Evolutionary conservation across 2,329 filamentous ascomycete genomes (phyloP).

Genomic region (Ophiostoma himal-ulmi): DNA sequence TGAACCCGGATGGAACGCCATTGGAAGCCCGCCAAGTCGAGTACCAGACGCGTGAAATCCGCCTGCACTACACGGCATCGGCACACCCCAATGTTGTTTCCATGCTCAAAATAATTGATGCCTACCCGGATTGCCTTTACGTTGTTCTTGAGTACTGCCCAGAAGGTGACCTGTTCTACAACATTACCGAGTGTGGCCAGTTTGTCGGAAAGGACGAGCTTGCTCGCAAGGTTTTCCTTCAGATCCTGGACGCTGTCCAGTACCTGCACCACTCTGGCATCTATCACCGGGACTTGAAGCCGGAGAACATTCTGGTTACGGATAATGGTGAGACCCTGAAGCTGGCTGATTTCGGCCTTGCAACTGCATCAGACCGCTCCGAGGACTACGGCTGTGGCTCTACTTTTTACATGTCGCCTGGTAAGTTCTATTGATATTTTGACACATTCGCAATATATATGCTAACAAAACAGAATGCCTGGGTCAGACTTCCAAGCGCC

Average conservation of each 20-base stretch:
- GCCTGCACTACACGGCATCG: conserved; percentile 82
- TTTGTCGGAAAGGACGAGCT: conserved; percentile 90
- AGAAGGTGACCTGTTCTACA: conserved; percentile 93
- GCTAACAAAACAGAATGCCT: conserved; percentile 66
- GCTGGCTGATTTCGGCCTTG: conserved; percentile 94
- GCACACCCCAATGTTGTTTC: conserved; percentile 90
- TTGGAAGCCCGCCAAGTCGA: conserved; percentile 79
- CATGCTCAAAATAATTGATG: conserved; percentile 88
- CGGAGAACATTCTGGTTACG: conserved; percentile 93
- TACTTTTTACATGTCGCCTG: conserved; percentile 99
- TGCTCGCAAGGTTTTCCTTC: conserved; percentile 81
- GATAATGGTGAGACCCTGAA: conserved; percentile 86
- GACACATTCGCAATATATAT: neutral
- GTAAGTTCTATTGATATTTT: conserved; percentile 1
- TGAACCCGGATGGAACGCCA: conserved; percentile 61
- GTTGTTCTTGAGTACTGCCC: conserved; percentile 96
- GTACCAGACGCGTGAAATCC: conserved; percentile 91
- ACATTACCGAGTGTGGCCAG: conserved; percentile 90
- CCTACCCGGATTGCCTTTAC: conserved; percentile 85
- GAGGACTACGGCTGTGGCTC: conserved; percentile 97
- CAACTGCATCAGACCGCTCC: conserved; percentile 74
- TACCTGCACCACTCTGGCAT: conserved; percentile 91
- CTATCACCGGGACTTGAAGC: conserved; percentile 96
- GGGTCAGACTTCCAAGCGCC: conserved; percentile 63
- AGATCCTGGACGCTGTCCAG: conserved; percentile 93